These are phyloP conservation scores for Neltuma alba DNA, from an alignment of 306 rosid genomes.

Conservation along the genomic window DNA sequence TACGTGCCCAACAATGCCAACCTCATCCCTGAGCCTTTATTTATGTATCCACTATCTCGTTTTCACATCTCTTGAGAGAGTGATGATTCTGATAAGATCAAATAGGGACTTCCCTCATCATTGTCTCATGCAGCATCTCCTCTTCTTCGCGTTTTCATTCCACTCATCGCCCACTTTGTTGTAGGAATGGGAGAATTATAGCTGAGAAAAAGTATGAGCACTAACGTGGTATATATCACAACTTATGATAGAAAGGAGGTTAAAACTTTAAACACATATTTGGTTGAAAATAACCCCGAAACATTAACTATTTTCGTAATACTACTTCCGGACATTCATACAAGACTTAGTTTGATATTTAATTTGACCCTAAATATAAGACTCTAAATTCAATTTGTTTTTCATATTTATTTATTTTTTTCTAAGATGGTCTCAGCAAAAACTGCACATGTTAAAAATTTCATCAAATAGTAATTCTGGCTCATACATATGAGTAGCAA, in stretches of 20 bases:
- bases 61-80: neutral
- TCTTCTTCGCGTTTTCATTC: conserved; percentile 22
- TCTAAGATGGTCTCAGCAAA: no score
- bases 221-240: neutral
- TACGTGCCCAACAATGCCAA: conserved; percentile 10
- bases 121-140: conserved; percentile 13
- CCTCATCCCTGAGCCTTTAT: conserved; percentile 6
- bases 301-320: neutral
- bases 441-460: no score
- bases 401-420: no score
- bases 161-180: conserved; percentile 15
- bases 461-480: no score
- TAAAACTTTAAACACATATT: neutral
- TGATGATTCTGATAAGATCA: conserved; percentile 32
- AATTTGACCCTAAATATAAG: no score
- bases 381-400: no score
- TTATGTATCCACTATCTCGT: neutral
- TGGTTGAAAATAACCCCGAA: neutral
- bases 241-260: neutral
- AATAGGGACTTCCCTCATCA: neutral
- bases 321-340: no score
- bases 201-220: neutral
- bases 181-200: neutral
- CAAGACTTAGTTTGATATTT: no score
- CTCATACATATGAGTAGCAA: no score